Conservation (phyloP, 345 rosid genomes). For the Salix brachista region DNA sequence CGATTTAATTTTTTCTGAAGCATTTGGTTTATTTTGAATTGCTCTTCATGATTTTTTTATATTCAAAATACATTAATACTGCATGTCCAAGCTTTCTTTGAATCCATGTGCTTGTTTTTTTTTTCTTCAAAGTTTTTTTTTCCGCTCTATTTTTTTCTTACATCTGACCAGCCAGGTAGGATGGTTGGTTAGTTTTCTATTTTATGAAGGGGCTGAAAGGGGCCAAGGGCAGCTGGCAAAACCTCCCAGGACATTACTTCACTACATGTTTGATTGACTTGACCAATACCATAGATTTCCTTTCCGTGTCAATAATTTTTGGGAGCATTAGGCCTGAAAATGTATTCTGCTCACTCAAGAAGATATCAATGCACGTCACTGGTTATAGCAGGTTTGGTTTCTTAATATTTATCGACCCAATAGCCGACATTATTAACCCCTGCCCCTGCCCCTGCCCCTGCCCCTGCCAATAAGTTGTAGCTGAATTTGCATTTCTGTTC, state of each 20-base stretch:
- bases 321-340: neutral
- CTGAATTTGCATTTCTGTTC: neutral
- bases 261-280: neutral
- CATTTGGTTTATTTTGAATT: no score
- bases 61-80: no score
- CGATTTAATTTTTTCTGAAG: no score
- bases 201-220: neutral
- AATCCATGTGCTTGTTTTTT: no score
- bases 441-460: neutral
- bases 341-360: neutral
- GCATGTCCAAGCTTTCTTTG: no score
- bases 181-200: neutral
- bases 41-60: no score
- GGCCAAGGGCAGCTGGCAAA: neutral
- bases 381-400: neutral
- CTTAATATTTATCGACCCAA: neutral
- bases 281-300: neutral
- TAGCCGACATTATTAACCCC: neutral
- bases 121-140: no score
- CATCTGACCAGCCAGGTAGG: no score
- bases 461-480: neutral
- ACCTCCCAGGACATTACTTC: neutral
- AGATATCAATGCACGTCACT: neutral
- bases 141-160: no score
- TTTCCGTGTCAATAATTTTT: neutral